Percentiles rank a stretch among this genome's conserved stretches.
Evolutionary conservation across 257 asterid species (phyloP).

Genomic region (Rhazya stricta): DNA sequence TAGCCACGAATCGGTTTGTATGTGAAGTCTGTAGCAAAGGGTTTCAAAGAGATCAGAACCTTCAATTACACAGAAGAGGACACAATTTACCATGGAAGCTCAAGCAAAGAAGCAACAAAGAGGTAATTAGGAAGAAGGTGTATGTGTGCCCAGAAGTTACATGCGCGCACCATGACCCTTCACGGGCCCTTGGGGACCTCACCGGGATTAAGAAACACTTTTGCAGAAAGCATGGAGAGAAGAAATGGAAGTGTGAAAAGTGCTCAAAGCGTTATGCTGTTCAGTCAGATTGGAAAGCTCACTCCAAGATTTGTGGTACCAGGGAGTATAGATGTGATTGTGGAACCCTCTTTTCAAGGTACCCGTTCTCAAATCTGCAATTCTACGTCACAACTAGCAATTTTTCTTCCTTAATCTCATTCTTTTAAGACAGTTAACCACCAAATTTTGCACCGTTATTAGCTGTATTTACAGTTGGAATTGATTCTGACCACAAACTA

Average conservation of each 20-base stretch:
- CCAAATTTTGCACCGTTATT: background rate
- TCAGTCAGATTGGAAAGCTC: conserved; percentile 92
- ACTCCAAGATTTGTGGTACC: conserved; percentile 85
- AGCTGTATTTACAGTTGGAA: background rate
- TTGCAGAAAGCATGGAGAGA: conserved; percentile 84
- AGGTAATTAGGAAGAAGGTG: conserved; percentile 55
- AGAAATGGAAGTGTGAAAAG: conserved; percentile 87
- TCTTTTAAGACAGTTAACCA: background rate
- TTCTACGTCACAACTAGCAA: background rate
- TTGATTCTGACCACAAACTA: too few relatives aligned
- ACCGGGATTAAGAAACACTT: conserved; percentile 89
- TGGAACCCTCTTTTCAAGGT: conserved; percentile 94
- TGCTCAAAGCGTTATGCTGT: conserved; percentile 80
- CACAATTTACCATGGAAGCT: conserved; percentile 93
- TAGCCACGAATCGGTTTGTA: conserved; percentile 79
- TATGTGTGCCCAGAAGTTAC: conserved; percentile 76
- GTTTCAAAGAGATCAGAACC: conserved; percentile 82
- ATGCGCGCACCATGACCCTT: conserved; percentile 70
- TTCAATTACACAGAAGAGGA: conserved; percentile 77
- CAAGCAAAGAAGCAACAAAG: conserved; percentile 50
- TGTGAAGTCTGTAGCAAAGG: conserved; percentile 88
- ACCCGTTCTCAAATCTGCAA: background rate
- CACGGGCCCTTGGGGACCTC: conserved; percentile 74
- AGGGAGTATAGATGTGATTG: conserved; percentile 81
- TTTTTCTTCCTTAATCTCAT: background rate